These are phyloP conservation scores for Leucocoprinus birnbaumii DNA, from an alignment of 768 basidiomycete genomes.

Conservation along the genomic window DNA sequence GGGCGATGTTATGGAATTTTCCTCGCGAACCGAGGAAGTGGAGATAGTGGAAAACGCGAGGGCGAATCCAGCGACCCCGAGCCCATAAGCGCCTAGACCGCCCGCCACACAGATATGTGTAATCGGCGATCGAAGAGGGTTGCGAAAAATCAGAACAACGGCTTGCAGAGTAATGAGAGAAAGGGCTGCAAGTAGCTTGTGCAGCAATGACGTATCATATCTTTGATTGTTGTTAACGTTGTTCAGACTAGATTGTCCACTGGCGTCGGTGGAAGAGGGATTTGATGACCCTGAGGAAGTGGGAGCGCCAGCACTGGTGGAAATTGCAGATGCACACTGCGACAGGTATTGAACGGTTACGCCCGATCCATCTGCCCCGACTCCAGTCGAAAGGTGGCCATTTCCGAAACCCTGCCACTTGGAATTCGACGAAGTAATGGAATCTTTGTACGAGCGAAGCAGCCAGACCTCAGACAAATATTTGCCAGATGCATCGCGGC, in stretches of 20 bases:
- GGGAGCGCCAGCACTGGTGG: conserved; percentile 17
- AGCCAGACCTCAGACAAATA: conserved; percentile 79
- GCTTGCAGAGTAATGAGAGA: conserved; percentile 39
- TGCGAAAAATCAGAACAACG: conserved; percentile 33
- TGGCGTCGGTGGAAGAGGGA: conserved; percentile 14
- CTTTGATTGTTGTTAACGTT: conserved; percentile 1
- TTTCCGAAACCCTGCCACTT: conserved; percentile 65
- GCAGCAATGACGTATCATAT: conserved; percentile 36
- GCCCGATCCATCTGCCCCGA: conserved; percentile 64
- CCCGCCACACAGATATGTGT: conserved; percentile 31
- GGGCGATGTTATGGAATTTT: conserved; percentile 26
- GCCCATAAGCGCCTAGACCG: conserved; percentile 42
- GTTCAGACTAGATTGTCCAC: neutral
- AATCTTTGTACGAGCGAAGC: conserved; percentile 67
- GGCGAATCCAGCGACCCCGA: conserved; percentile 62
- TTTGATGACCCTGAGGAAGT: conserved; percentile 21
- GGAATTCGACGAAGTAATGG: conserved; percentile 49
- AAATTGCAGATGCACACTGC: conserved; percentile 48
- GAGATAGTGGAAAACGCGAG: conserved; percentile 60
- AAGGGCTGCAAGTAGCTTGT: conserved; percentile 43
- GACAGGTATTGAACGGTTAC: conserved; percentile 60
- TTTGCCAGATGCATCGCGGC: conserved; percentile 60
- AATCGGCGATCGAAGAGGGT: conserved; percentile 14
- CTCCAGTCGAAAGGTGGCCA: conserved; percentile 59
- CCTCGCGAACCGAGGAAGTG: conserved; percentile 23